Conservation (phyloP, 2,329 filamentous ascomycete species). For the Xylaria sp. region DNA sequence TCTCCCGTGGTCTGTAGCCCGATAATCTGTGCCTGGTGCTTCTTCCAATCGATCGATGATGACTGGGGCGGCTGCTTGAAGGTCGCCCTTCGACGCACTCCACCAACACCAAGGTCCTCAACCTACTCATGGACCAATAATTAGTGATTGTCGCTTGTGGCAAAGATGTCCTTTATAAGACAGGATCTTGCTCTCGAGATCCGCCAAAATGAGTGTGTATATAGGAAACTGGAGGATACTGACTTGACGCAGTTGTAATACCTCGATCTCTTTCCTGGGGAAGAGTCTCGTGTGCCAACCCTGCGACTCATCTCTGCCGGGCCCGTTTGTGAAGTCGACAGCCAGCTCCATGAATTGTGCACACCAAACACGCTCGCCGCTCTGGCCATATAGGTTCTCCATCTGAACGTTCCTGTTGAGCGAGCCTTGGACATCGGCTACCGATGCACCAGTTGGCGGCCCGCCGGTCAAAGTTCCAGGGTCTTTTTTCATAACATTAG, state of each 20-base stretch:
- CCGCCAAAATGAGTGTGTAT: not conserved
- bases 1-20: conserved; percentile 22
- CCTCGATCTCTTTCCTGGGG: conserved; percentile 19
- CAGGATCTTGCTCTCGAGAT: not conserved
- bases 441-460: conserved; percentile 19
- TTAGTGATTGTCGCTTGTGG: not conserved
- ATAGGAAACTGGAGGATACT: not conserved
- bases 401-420: conserved; percentile 17
- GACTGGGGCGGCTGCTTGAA: conserved; percentile 1
- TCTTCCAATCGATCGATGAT: conserved; percentile 28
- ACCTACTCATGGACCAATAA: conserved; percentile 20
- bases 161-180: not conserved
- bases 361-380: conserved; percentile 30
- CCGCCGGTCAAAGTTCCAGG: conserved; percentile 19
- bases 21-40: conserved; percentile 28
- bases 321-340: conserved; percentile 30
- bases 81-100: conserved; percentile 25
- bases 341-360: conserved; percentile 35
- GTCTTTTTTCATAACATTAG: conserved; percentile 7
- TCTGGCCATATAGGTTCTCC: conserved; percentile 29
- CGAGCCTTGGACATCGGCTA: conserved; percentile 11
- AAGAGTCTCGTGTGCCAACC: conserved; percentile 28
- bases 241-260: conserved; percentile 28
- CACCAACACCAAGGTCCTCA: conserved; percentile 26
- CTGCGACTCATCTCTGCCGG: conserved; percentile 7